These are phyloP conservation scores for Carex littledalei DNA, from an alignment of 176 grass and related monocot genomes.

Conservation along the genomic window DNA sequence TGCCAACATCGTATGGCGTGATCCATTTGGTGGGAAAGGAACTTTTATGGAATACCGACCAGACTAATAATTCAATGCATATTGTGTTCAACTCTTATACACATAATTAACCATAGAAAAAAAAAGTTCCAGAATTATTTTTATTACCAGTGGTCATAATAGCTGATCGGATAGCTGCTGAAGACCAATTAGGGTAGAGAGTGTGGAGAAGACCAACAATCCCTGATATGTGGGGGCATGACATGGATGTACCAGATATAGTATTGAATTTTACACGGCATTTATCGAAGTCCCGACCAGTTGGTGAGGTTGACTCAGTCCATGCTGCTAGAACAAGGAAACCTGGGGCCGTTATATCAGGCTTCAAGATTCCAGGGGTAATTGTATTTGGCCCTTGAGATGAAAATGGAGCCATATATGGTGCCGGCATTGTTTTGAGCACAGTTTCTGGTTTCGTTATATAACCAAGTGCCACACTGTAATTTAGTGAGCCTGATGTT, in stretches of 20 bases:
- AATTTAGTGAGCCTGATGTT: neutral
- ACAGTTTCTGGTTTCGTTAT: conserved; percentile 40
- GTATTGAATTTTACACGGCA: conserved; percentile 41
- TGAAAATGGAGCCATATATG: conserved; percentile 61
- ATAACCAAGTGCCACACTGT: conserved; percentile 26
- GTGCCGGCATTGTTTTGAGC: conserved; percentile 40
- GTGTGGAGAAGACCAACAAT: conserved; percentile 49
- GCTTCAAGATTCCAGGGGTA: conserved; percentile 50
- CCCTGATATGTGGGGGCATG: conserved; percentile 64
- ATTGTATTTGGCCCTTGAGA: conserved; percentile 55
- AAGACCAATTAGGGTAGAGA: conserved; percentile 59
- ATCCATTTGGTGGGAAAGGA: neutral
- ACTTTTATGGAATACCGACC: neutral
- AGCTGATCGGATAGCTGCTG: conserved; percentile 53
- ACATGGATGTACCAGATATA: conserved; percentile 70
- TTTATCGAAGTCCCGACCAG: conserved; percentile 19
- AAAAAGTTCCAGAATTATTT: neutral
- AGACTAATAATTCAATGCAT: neutral
- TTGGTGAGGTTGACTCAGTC: conserved; percentile 17
- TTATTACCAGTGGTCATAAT: conserved; percentile 65
- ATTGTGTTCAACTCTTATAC: neutral
- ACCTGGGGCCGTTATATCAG: conserved; percentile 61
- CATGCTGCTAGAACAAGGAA: conserved; percentile 50
- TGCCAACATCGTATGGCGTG: neutral
- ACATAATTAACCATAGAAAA: neutral